Base-by-base conservation (phyloP, 1,284 basidiomycete genomes). In the Caloboletus inedulis region DNA sequence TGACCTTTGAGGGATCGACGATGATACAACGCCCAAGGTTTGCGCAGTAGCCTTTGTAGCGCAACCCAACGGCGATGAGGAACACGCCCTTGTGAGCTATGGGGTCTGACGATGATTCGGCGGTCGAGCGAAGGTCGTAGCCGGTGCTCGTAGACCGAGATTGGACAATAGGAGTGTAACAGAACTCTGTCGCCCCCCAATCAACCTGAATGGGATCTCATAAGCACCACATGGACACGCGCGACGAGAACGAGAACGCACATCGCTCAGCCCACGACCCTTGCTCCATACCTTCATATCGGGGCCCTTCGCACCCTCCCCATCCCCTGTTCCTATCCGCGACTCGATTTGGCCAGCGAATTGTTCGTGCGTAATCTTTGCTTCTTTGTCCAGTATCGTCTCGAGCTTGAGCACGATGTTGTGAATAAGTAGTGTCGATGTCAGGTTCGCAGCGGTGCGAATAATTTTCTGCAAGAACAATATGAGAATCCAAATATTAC, bases 81-180 rank as follows among this genome's bases (percentile, higher is more conserved):
- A 98, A 84, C 36, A 98, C 91, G 27, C 94, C 95, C 55, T 94
- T 89, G 68, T 94, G 88, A 18, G 92, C 86, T 58, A 98, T 89
- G 53, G 81, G 80, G 63, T 96, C 90, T 30, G 81, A 74, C 25
- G 89, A 87, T 3, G 94, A 95, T 68, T 92, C 87, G 0, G 91
- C 93, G 2, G 87, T 91, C 23, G 89, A 87, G 57, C 87, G 84
- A 47, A 98, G 77, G 66, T 98, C 95, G 68, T 97, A 98, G 13
- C 91, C 89, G 6, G 79, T 75, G 54, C 77, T 80, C 37, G 85
- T 85, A 16, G 91, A 90, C 50, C 89, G 89, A 3, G 94, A 98
- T 66, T 98, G 95, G 64, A 98, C 91, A 68, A 98, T 95, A 3
- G 96, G 95, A 5, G 91, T 85, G 70, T 96, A 98, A 60, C 92